These are phyloP conservation scores for Phaeotremella skinneri DNA, from an alignment of 768 basidiomycete species.

Conservation along the genomic window DNA sequence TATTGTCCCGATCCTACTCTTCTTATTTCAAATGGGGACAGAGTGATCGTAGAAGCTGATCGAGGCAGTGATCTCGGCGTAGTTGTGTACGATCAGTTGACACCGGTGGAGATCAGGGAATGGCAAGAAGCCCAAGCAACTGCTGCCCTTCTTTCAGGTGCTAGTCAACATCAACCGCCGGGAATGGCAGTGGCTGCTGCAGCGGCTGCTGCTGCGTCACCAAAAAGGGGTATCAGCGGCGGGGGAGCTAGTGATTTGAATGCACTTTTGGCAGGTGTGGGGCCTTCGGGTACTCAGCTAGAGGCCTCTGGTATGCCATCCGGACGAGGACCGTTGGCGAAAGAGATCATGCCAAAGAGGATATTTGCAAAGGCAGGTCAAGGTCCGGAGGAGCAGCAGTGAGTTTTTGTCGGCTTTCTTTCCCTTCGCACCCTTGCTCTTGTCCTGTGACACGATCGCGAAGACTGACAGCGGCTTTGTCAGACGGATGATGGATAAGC, in stretches of 20 bases:
- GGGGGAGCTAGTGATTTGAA: constrained; percentile 30
- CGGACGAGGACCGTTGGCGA: constrained; percentile 58
- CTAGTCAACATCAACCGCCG: constrained; percentile 44
- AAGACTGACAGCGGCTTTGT: background rate
- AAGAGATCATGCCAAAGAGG: constrained; percentile 95
- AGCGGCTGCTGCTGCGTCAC: constrained; percentile 1
- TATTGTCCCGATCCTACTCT: constrained; percentile 72
- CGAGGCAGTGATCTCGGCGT: constrained; percentile 84
- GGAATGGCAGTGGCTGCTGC: constrained; percentile 25
- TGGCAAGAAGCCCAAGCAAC: constrained; percentile 80
- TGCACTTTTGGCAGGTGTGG: constrained; percentile 31
- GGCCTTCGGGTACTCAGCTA: constrained; percentile 31
- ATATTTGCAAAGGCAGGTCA: constrained; percentile 78
- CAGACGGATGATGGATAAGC: constrained; percentile 74
- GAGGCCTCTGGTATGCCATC: constrained; percentile 16
- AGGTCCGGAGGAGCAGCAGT: constrained; percentile 76
- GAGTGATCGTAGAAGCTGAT: constrained; percentile 96
- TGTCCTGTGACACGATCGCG: background rate
- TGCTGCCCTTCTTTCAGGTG: constrained; percentile 46
- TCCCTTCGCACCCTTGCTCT: background rate
- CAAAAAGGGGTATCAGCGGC: background rate
- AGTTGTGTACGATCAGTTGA: constrained; percentile 85
- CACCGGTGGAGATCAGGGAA: constrained; percentile 81
- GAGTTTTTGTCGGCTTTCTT: constrained; percentile 39
- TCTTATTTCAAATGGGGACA: constrained; percentile 75